Conservation (phyloP, 352 stramenopile genomes). For the Thraustotheca clavata region DNA sequence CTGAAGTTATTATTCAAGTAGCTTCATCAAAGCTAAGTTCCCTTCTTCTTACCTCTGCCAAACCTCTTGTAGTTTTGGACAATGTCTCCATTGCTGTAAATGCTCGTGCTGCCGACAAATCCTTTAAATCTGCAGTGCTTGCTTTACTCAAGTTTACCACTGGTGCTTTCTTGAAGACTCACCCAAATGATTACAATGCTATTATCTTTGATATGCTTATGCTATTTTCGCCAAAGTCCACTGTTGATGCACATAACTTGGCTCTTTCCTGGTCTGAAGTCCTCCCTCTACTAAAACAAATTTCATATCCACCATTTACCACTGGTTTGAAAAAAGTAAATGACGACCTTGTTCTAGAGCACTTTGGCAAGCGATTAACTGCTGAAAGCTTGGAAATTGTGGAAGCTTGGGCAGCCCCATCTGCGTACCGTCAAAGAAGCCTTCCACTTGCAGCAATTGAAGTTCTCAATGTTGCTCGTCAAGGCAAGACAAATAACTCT, state of each 20-base stretch:
- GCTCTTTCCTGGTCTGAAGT: neutral
- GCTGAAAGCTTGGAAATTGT: constrained; percentile 33
- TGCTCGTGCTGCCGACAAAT: constrained; percentile 36
- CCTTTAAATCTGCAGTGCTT: constrained; percentile 29
- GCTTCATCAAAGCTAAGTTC: constrained; percentile 38
- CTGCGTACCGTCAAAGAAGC: constrained; percentile 35
- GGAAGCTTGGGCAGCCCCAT: constrained; percentile 44
- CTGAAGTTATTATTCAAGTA: neutral
- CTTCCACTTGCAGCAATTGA: constrained; percentile 54
- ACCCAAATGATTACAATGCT: constrained; percentile 31
- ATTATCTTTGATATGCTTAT: constrained; percentile 44
- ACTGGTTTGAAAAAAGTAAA: neutral
- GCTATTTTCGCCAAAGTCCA: constrained; percentile 40
- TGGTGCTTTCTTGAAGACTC: constrained; percentile 36
- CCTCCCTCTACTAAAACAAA: constrained; percentile 26
- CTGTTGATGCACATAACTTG: constrained; percentile 7
- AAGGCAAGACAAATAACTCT: constrained; percentile 26
- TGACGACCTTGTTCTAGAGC: neutral
- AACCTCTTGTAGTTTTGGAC: constrained; percentile 45
- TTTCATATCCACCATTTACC: constrained; percentile 22
- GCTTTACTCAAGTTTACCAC: constrained; percentile 41
- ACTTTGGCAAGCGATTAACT: constrained; percentile 13
- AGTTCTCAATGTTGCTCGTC: constrained; percentile 40
- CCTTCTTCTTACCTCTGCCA: constrained; percentile 43
- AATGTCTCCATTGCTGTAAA: constrained; percentile 39